phyloP scores from a whole-genome alignment of 768 basidiomycete genomes.

The Basidioascus undulatus region DNA sequence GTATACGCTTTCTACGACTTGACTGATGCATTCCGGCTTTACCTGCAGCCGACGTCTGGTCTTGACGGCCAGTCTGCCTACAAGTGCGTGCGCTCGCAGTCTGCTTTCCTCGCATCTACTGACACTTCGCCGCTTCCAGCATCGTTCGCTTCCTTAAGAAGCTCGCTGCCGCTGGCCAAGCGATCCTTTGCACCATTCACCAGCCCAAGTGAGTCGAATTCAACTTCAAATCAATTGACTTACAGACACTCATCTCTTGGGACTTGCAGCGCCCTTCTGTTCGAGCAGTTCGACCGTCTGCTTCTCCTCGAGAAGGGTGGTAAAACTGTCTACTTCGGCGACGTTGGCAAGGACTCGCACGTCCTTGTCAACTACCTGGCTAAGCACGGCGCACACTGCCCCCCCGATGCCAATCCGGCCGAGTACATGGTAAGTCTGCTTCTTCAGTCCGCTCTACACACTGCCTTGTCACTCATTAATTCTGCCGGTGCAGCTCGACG shows the following conservation, averaged over 20 bases:
- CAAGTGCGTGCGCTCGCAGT: no score
- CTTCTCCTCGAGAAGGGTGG: constrained; percentile 43
- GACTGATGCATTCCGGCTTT: constrained; percentile 12
- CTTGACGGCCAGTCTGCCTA: constrained; percentile 25
- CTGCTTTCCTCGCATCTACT: no score
- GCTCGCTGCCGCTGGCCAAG: constrained; percentile 22
- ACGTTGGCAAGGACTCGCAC: constrained; percentile 49
- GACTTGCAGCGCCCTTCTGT: constrained; percentile 52
- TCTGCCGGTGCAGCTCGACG: constrained; percentile 42
- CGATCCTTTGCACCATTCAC: constrained; percentile 23
- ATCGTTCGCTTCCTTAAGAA: constrained; percentile 22
- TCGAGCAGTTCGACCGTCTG: constrained; percentile 50
- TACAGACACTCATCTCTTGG: no score
- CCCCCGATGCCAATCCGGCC: constrained; percentile 44
- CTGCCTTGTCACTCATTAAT: neutral
- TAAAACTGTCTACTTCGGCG: constrained; percentile 81
- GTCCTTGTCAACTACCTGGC: constrained; percentile 54
- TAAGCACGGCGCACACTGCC: constrained; percentile 45
- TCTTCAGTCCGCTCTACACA: no score
- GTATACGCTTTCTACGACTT: no score
- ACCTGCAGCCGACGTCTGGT: constrained; percentile 18
- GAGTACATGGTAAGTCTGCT: constrained; percentile 25
- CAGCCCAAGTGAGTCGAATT: constrained; percentile 35
- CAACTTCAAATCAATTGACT: no score
- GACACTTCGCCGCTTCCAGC: no score